Evolutionary conservation across 1,284 basidiomycete genomes (phyloP), one percentile per base, ranked within the genome.

Genomic region (Marasmius fiardii): DNA sequence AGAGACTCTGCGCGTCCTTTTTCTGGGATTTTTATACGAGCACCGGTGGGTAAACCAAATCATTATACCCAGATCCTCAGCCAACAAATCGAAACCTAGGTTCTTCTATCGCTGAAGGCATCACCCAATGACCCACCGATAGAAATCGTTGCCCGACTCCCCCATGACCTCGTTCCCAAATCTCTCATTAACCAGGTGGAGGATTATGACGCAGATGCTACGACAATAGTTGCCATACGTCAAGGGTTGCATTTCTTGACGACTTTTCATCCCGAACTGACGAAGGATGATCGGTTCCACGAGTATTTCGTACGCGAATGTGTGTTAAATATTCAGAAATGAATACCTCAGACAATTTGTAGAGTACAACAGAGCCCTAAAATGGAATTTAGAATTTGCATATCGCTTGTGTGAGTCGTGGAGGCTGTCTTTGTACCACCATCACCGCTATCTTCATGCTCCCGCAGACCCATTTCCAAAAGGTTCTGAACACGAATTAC

Each of bases 221-320:
- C 78, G 62, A 87, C 82, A 7, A 83, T 93, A 57, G 95, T 98
- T 50, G 95, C 95, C 23, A 72, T 97, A 16, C 82, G 88, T 11
- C 93, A 97, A 68, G 94, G 94, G 18, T 78, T 78, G 39, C 87
- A 95, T 66, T 75, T 98, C 52, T 80, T 95, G 28, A 96, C 95
- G 1, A 92, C 88, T 2, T 98, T 98, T 76, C 96, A 98, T 67
- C 96, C 96, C 0, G 96, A 98, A 71, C 76, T 98, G 44, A 96
- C 92, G 16, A 79, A 80, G 37, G 96, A 99, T 68, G 75, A 82
- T 55, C 83, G 96, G 34, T 90, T 98, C 65, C 95, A 98, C 68
- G 88, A 95, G 61, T 93, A 90, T 66, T 95, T 93, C 64, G 76
- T 94, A 33, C 75, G 75, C 53, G 76, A 83, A 63, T 90, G 86